A percentile compares a stretch with the other conserved stretches of the same genome.
These are phyloP conservation scores for Veloporphyrellus conicus DNA, from an alignment of 1,284 basidiomycete genomes.

Conservation along the genomic window DNA sequence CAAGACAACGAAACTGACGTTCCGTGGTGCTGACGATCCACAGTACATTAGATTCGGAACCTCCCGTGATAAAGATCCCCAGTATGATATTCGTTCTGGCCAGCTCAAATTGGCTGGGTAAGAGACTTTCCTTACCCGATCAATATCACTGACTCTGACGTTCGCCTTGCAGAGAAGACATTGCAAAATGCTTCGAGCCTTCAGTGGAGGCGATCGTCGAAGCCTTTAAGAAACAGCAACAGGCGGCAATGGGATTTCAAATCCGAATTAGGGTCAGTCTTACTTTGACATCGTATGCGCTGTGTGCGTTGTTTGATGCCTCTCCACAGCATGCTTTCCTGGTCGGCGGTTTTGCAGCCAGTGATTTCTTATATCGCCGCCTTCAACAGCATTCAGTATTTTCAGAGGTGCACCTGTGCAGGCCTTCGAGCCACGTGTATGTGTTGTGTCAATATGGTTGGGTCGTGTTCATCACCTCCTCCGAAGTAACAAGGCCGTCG, in stretches of 20 bases:
- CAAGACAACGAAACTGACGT: conserved; percentile 44
- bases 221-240: conserved; percentile 35
- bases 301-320: no score
- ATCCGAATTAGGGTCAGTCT: no score
- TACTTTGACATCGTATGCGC: no score
- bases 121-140: no score
- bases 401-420: conserved; percentile 30
- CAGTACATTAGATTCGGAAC: conserved; percentile 48
- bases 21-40: conserved; percentile 37
- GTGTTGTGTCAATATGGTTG: conserved; percentile 11
- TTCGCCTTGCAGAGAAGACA: conserved; percentile 31
- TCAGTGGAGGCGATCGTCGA: conserved; percentile 39
- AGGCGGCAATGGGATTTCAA: no score
- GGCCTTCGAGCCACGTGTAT: conserved; percentile 39
- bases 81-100: conserved; percentile 41
- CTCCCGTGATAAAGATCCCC: conserved; percentile 39
- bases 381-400: conserved; percentile 33
- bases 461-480: conserved; percentile 3
- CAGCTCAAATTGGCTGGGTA: conserved; percentile 43
- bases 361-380: conserved; percentile 42
- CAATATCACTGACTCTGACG: neutral
- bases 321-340: no score
- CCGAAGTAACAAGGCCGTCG: conserved; percentile 52
- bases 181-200: conserved; percentile 43
- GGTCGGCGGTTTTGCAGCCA: conserved; percentile 49